Conservation (phyloP, 371 early-diverging fungal genomes). For the Syncephalis plumigaleata region DNA sequence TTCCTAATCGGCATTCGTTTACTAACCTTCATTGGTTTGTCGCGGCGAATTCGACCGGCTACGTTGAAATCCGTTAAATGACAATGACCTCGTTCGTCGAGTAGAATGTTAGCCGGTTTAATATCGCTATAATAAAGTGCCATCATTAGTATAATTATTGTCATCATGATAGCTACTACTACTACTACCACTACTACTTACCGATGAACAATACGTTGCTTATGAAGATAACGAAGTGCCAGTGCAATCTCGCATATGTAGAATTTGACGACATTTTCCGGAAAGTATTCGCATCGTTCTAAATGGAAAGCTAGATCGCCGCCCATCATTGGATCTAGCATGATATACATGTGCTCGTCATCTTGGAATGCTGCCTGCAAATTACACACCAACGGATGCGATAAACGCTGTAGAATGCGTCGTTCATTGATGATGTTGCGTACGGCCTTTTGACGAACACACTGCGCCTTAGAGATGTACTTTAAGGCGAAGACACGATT, state of each 20-base stretch:
- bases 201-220: constrained; percentile 87
- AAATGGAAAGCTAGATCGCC: constrained; percentile 90
- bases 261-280: constrained; percentile 80
- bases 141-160: constrained; percentile 5
- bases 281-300: constrained; percentile 36
- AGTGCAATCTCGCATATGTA: constrained; percentile 89
- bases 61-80: constrained; percentile 88
- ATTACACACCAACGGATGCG: constrained; percentile 46
- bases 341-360: constrained; percentile 66
- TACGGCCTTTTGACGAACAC: constrained; percentile 32
- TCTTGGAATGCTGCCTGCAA: constrained; percentile 91
- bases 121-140: constrained; percentile 11
- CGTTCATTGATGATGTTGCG: constrained; percentile 39
- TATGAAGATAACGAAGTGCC: constrained; percentile 84
- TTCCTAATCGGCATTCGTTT: too few relatives aligned
- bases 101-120: constrained; percentile 8
- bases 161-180: too few relatives aligned
- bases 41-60: constrained; percentile 16
- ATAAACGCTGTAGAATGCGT: constrained; percentile 26
- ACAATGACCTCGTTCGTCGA: constrained; percentile 15
- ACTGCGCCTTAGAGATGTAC: constrained; percentile 37
- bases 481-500: constrained; percentile 34
- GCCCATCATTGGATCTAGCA: constrained; percentile 94
- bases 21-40: constrained; percentile 3
- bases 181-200: constrained; percentile 15